Conservation (phyloP, 1,284 basidiomycete species). For the Naganishia sp. region DNA sequence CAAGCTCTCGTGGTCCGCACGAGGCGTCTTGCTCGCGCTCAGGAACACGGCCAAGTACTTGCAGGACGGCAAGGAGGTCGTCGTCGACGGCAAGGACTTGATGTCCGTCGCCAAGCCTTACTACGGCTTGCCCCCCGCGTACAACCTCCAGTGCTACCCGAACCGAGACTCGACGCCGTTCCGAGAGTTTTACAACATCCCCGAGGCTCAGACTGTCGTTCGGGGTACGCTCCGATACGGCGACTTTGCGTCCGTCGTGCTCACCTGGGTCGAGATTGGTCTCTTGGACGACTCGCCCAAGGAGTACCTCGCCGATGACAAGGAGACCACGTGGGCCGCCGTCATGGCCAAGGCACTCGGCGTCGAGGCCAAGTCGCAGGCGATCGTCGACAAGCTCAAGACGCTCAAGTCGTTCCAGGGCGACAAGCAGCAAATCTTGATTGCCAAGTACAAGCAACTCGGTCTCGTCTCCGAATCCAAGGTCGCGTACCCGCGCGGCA, state of each 20-base stretch:
- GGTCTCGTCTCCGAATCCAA: conserved; percentile 78
- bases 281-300: conserved; percentile 78
- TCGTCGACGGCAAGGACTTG: conserved; percentile 67
- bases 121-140: conserved; percentile 88
- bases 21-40: conserved; percentile 91
- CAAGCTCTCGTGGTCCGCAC: conserved; percentile 99
- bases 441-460: conserved; percentile 88
- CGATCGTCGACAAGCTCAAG: conserved; percentile 72
- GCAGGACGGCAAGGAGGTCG: conserved; percentile 65
- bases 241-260: conserved; percentile 78
- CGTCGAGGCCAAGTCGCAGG: conserved; percentile 61
- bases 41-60: conserved; percentile 89
- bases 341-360: conserved; percentile 78
- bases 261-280: conserved; percentile 81
- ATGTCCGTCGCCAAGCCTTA: conserved; percentile 89
- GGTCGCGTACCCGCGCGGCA: conserved; percentile 67
- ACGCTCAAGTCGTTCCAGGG: conserved; percentile 70
- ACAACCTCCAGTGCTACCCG: conserved; percentile 95
- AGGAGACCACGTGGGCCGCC: conserved; percentile 72
- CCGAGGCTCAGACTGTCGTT: conserved; percentile 88
- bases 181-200: conserved; percentile 81
- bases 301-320: conserved; percentile 68
- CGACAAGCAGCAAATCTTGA: conserved; percentile 72
- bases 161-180: conserved; percentile 94
- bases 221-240: conserved; percentile 79